Evolutionary conservation across 2,329 filamentous ascomycete genomes (phyloP), one percentile per base, ranked within the genome.

Genomic region (Zasmidium citrigriseum): DNA sequence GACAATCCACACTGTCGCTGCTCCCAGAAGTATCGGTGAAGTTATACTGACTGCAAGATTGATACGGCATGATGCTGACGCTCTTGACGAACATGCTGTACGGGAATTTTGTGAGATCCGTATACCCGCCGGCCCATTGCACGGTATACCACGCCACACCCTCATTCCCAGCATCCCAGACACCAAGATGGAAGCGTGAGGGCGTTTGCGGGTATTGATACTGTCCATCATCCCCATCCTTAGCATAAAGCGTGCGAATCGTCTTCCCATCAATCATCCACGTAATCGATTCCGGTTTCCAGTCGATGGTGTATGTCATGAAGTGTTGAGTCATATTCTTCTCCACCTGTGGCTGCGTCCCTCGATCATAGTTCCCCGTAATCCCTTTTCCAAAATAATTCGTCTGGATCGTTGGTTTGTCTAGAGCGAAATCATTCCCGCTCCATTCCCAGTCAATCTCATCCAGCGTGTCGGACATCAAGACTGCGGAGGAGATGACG

Each of bases 291-390:
- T 87, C 83, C 64, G 83, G 77, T 12, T 86, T 90, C 89, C 89
- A 91, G 61, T 84, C 78, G 25, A 84, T 80, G 16, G 87, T 89
- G 75, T 89, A 90, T 54, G 80, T 88, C 79, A 89, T 85, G 67
- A 79, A 80, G 54, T 85, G 83, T 48, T 78, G 76, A 67, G 82
- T 83, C 50, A 55, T 66, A 23, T 67, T 67, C 29, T 48, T 44
- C 51, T 71, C 57, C 47, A 78, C 74, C 10, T 70, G 64, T 52
- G 77, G 74, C 53, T 72, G 73, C 46, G 66, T 54, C 44, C 75
- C 82, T 49, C 79, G 77, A 64, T 82, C 79, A 67, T 79, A 82
- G 38, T 76, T 77, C 48, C 79, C 79, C 24, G 77, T 82, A 60
- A 85, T 78, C 25, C 81, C 82, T 71, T 83, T 83, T 64, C 80